Conservation (phyloP, 78 protist species). For the Pigoraptor vietnamica region DNA sequence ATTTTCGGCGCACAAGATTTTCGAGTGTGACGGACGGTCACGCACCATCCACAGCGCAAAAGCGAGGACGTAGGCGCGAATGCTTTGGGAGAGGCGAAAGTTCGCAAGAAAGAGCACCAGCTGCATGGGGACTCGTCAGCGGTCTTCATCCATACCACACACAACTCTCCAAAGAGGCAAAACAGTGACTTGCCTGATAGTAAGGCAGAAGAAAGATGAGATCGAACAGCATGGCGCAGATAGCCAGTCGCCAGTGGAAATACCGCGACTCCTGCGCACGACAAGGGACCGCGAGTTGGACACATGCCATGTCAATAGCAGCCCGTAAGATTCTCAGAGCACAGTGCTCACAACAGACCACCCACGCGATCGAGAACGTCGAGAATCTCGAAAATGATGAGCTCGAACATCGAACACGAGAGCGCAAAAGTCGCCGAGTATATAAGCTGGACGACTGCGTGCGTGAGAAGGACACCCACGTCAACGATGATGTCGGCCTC, state of each 20-base stretch:
- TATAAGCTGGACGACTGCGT: not conserved
- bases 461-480: not conserved
- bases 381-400: slow-evolving; percentile 73
- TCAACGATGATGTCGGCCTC: too few relatives aligned
- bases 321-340: not conserved
- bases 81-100: not conserved
- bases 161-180: not conserved
- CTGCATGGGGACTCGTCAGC: not conserved
- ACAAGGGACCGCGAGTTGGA: not conserved
- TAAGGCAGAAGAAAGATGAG: slow-evolving; percentile 42
- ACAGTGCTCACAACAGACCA: not conserved
- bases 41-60: not conserved
- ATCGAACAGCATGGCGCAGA: slow-evolving; percentile 33
- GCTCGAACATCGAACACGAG: slow-evolving; percentile 69
- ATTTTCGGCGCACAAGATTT: too few relatives aligned
- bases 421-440: slow-evolving; percentile 45
- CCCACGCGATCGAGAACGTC: slow-evolving; percentile 51
- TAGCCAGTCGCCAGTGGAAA: slow-evolving; percentile 49
- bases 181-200: slow-evolving; percentile 44
- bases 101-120: not conserved
- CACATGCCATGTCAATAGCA: not conserved
- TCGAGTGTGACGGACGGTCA: not conserved
- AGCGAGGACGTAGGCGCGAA: not conserved
- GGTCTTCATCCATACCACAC: not conserved
- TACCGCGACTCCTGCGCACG: slow-evolving; percentile 16